Conservation (phyloP, 805 yeast species). For the Lachancea thermotolerans region DNA sequence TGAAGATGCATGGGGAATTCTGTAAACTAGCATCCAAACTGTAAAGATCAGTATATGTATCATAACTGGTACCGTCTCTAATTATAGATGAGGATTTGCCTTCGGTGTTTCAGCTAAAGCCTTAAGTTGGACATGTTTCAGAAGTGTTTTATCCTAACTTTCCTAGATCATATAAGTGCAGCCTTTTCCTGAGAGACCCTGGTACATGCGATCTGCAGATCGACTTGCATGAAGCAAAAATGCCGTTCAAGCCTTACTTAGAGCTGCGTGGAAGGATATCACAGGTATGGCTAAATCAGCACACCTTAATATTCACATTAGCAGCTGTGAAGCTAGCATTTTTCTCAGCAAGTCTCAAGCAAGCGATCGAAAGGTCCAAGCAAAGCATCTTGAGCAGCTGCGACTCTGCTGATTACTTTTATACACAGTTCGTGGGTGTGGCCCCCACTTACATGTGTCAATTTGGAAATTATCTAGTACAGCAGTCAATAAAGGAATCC, state of each 20-base stretch:
- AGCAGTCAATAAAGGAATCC: conserved; percentile 41
- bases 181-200: too few species aligned
- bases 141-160: background rate
- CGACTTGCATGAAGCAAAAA: background rate
- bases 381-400: conserved; percentile 40
- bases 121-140: background rate
- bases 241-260: conserved; percentile 32
- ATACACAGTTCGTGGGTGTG: conserved; percentile 32
- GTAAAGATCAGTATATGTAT: background rate
- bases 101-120: background rate
- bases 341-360: conserved; percentile 43
- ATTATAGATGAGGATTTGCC: too few species aligned
- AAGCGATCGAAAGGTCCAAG: conserved; percentile 38
- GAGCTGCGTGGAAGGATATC: conserved; percentile 47
- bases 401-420: conserved; percentile 36
- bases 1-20: conserved; percentile 94
- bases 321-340: conserved; percentile 54
- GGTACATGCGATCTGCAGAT: background rate
- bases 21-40: conserved; percentile 13
- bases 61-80: background rate
- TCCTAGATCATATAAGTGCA: background rate
- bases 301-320: conserved; percentile 49
- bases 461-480: conserved; percentile 48
- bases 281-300: conserved; percentile 62
- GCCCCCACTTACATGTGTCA: conserved; percentile 52